Evolutionary conservation across 805 yeast species (phyloP).

Genomic region (Zygoascus bituminiphila): DNA sequence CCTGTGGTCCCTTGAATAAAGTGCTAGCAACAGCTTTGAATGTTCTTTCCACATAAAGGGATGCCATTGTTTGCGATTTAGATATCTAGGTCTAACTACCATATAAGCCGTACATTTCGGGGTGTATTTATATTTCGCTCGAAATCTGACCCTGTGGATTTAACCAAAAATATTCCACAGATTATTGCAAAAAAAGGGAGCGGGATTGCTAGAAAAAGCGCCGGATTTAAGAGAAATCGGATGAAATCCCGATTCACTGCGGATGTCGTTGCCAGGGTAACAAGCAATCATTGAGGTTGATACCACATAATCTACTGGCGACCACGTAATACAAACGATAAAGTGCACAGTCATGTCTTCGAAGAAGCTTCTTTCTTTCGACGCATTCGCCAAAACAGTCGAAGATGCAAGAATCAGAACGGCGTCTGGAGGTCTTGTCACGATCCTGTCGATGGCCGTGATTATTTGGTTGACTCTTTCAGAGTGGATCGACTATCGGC

Average conservation of each 20-base stretch:
- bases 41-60: constrained; percentile 3
- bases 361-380: constrained; percentile 47
- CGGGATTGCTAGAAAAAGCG: too few relatives aligned
- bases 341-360: constrained; percentile 10
- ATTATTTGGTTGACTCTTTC: constrained; percentile 55
- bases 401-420: constrained; percentile 90
- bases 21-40: constrained; percentile 4
- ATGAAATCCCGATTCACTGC: background rate
- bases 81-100: too few relatives aligned
- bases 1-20: constrained; percentile 6
- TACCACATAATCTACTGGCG: too few relatives aligned
- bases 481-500: constrained; percentile 70
- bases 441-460: constrained; percentile 57
- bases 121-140: too few relatives aligned
- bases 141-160: too few relatives aligned
- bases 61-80: background rate
- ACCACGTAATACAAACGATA: background rate
- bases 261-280: background rate
- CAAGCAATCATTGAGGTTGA: too few relatives aligned
- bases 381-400: constrained; percentile 89
- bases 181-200: too few relatives aligned
- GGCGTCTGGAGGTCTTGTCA: constrained; percentile 82
- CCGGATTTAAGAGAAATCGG: background rate
- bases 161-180: too few relatives aligned
- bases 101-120: too few relatives aligned